Base-by-base conservation (phyloP, 495 filamentous ascomycete species). In the Neurospora discreta region DNA sequence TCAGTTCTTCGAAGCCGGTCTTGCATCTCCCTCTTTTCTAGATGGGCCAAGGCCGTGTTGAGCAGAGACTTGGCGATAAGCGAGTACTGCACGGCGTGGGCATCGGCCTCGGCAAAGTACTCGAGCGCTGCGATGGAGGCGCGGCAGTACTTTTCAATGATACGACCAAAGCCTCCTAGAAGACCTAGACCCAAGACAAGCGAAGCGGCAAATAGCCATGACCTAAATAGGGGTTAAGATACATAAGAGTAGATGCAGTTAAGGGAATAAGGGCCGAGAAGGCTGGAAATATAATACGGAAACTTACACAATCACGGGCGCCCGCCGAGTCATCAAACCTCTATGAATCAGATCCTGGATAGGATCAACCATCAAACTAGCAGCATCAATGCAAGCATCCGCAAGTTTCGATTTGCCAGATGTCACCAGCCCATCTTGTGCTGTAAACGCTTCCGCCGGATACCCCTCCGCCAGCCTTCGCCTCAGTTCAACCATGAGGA, bases 201-300 rank as follows among this genome's bases (percentile, higher is more conserved):
- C 3, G 83, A 84, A 5, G 83, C 80, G 7, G 82, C 83, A 75
- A 85, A 85, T 2, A 85, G 74, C 83, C 83, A 85, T 2, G 83
- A 83, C 8, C 82, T 83, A 60, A 6, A 7, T 8, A 8, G 39
- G 16, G 15, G 33, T 36, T 39, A 30, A 58, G 13, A 68, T 30
- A 38, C 39, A 39, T 26, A 42, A 33, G 11, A 41, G 23, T 9
- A 6, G 4, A 20, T 71, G 43, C 71, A 58, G 5, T 3, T 0
- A 0, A 4, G 44, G 44, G 44, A 1, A 13, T 6, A 36, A 5
- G 33, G 33, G 33, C 3, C 33, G 33, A 38, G 9, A 26, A 26
- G 26, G n/a, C 16, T 20, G 16, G n/a, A 46, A 30, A 15, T 6
- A 36, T 36, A 5, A 36, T 0, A 8, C 16, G 15, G 16, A n/a